Evolutionary conservation across 352 stramenopile species (phyloP), one percentile per base, ranked within the genome.

Genomic region (Pythium myriotylum): DNA sequence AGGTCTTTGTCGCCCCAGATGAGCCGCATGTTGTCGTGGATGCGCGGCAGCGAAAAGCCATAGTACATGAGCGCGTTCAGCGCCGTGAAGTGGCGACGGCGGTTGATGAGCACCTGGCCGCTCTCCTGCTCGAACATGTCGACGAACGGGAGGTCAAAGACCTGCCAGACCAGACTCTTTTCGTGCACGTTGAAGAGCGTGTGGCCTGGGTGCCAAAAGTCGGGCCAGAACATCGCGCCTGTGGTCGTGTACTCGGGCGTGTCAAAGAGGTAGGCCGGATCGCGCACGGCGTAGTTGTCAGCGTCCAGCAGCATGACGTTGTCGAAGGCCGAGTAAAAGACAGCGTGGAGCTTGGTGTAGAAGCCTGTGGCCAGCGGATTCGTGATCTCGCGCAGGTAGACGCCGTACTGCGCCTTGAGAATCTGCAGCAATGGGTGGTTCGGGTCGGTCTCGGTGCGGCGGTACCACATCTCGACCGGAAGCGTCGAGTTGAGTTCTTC

Each of bases 161-260:
- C 66, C 24, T 89, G 67, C 85, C 85, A 94, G 1, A 94, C 78
- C 37, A 94, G 76, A 33, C 79, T 90, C 2, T 70, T 75, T 16
- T 57, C 61, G 40, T 94, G 79, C 46, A 94, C 81, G 61, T 91
- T 91, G 62, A 92, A 94, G n/a, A 94, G 85, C 22, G 83, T 91
- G 41, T 89, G 85, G n/a, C 66, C 42, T 59, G 50, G 48, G 65
- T 78, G 71, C 84, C 84, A 93, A 65, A 89, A 93, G 42, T 93
- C 84, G 10, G 84, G 84, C 84, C 84, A 93, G 66, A 93, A 93
- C 16, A 93, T 72, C 9, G 84, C 82, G 0, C 84, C 84, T 0
- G 56, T 74, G 17, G 46, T 46, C n/a, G 47, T 45, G 53, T 88
- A 93, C 58, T 83, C 66, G 13, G 46, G 26, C 9, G 70, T 75